Evolutionary conservation across 768 basidiomycete species (phyloP).

Genomic region (Gautieria morchelliformis): DNA sequence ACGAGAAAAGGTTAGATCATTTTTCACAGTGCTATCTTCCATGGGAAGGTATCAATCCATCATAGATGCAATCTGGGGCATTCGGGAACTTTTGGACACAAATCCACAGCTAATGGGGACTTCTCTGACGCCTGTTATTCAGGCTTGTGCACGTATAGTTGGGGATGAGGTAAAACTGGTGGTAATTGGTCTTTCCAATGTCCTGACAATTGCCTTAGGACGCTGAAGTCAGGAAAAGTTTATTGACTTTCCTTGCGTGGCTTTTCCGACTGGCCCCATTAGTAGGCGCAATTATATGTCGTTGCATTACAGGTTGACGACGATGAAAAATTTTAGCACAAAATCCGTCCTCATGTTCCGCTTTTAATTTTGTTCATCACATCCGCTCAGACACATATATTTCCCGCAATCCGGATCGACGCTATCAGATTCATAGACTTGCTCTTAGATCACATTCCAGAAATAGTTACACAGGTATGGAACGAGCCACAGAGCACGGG

Average conservation of each 20-base stretch:
- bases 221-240: conserved; percentile 61
- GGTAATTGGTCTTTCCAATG: background rate
- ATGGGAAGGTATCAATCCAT: background rate
- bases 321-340: conserved; percentile 35
- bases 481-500: conserved; percentile 32
- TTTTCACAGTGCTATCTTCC: too few species aligned
- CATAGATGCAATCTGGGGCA: conserved; percentile 57
- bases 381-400: conserved; percentile 90
- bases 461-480: conserved; percentile 61
- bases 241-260: conserved; percentile 66
- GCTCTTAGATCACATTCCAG: conserved; percentile 61
- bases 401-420: conserved; percentile 89
- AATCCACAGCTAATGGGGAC: conserved; percentile 46
- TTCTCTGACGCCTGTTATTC: conserved; percentile 46
- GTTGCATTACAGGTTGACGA: background rate
- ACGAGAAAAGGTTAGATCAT: conserved; percentile 55
- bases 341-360: conserved; percentile 65
- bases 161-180: conserved; percentile 60
- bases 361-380: conserved; percentile 75
- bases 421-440: conserved; percentile 74
- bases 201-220: conserved; percentile 42
- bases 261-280: conserved; percentile 51
- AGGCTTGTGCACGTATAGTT: conserved; percentile 59
- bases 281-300: conserved; percentile 27
- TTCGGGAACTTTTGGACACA: conserved; percentile 60